Conservation (phyloP, 768 basidiomycete genomes). For the Lactarius trivialis region DNA sequence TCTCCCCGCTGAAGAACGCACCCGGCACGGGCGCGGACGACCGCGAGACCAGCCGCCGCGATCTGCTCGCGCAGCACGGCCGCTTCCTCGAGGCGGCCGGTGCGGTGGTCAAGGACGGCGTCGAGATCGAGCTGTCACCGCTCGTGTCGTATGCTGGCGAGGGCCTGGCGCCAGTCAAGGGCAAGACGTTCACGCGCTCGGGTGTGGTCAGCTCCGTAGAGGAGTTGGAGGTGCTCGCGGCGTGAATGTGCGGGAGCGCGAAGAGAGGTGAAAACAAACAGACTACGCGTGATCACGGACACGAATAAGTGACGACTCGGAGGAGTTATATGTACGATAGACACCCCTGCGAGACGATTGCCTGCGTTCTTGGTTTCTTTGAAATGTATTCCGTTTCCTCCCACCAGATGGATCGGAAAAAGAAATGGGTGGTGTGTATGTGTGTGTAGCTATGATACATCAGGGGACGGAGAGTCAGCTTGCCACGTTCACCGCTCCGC, state of each 20-base stretch:
- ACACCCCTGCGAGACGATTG: neutral
- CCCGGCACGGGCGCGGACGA: constrained; percentile 88
- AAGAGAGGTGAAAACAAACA: neutral
- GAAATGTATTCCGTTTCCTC: neutral
- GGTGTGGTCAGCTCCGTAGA: constrained; percentile 60
- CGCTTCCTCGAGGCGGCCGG: constrained; percentile 80
- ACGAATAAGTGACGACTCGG: neutral
- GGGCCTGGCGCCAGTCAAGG: constrained; percentile 72
- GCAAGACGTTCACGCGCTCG: constrained; percentile 70
- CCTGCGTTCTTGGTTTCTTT: neutral
- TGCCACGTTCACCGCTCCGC: constrained; percentile 1
- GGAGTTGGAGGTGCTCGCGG: constrained; percentile 65
- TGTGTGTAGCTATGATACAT: constrained; percentile 10
- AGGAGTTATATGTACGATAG: neutral
- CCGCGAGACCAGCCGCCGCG: constrained; percentile 83
- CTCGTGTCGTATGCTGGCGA: constrained; percentile 89
- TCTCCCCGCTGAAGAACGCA: constrained; percentile 96
- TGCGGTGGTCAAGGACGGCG: constrained; percentile 59
- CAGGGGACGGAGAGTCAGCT: constrained; percentile 9
- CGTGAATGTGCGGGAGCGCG: neutral
- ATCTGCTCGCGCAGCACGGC: constrained; percentile 82
- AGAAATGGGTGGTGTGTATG: neutral
- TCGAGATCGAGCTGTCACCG: constrained; percentile 89
- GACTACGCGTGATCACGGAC: neutral
- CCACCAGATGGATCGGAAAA: neutral